phyloP scores from a whole-genome alignment of 192 early-diverging fungal genomes.

The Coemansia sp. region DNA sequence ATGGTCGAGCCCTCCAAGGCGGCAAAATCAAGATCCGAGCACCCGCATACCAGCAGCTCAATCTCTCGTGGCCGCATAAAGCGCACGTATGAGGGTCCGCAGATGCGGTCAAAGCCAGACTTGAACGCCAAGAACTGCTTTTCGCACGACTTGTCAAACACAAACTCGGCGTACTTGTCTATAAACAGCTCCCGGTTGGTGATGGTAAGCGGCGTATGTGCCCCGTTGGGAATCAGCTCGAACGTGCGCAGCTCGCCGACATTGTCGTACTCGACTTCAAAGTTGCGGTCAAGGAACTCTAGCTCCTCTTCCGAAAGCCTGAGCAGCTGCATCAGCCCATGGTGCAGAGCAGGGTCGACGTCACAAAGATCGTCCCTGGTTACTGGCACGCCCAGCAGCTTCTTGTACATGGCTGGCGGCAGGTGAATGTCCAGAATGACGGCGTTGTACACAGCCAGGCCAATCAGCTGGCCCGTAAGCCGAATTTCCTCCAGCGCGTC shows the following conservation, averaged over 20 bases:
- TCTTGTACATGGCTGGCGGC: conserved; percentile 84
- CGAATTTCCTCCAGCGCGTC: conserved; percentile 74
- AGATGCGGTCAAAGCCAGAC: conserved; percentile 70
- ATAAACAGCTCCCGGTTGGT: conserved; percentile 84
- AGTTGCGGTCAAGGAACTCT: conserved; percentile 74
- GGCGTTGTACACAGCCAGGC: conserved; percentile 89
- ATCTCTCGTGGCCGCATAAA: conserved; percentile 87
- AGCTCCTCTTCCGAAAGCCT: conserved; percentile 66
- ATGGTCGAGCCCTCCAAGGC: conserved; percentile 74
- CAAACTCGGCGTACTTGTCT: conserved; percentile 73
- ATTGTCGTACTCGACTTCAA: conserved; percentile 75
- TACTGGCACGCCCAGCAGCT: conserved; percentile 69
- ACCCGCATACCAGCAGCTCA: conserved; percentile 85
- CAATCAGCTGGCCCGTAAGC: conserved; percentile 83
- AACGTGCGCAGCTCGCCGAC: conserved; percentile 61
- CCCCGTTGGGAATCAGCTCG: conserved; percentile 71
- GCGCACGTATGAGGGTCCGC: conserved; percentile 53
- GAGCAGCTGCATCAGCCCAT: conserved; percentile 74
- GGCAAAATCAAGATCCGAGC: conserved; percentile 79
- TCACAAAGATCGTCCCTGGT: conserved; percentile 72
- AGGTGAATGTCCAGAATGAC: conserved; percentile 92
- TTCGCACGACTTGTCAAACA: conserved; percentile 68
- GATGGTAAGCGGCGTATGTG: conserved; percentile 61
- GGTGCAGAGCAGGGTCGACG: conserved; percentile 74
- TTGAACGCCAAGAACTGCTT: conserved; percentile 78